Base-by-base conservation (phyloP, 148 eudicot genomes). In the Fallopia convolvulus region DNA sequence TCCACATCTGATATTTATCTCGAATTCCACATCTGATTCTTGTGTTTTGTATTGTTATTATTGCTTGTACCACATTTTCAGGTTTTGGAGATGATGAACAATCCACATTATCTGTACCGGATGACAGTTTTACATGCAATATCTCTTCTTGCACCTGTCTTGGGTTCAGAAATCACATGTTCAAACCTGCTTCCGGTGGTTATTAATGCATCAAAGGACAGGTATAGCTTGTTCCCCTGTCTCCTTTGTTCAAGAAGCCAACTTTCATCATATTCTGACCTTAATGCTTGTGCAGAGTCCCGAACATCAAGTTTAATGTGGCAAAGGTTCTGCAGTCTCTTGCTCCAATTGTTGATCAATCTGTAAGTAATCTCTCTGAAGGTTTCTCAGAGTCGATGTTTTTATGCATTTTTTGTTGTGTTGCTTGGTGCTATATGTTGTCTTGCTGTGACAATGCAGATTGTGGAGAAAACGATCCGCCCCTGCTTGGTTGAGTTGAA, bases 111-210 rank as follows among this genome's bases (percentile, higher is more conserved):
- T 75, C 81, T 95, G 75, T 93, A 95, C 41, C 91, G 99, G 78
- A 95, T 95, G 99, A 95, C 93, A 33, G 86, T 95, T 75, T 88
- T 95, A 72, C 88, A 88, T 71, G 94, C 99, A 49, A 79, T 95
- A 74, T 95, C 99, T 71, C 84, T 95, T 72, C 89, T 95, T 76
- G 99, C 99, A 78, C 98, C 99, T 71, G 97, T 95, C 72, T 86
- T 95, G 94, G 99, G 98, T 78, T 77, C 97, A 14, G 99, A 95
- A 79, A 93, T 95, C 48, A 93, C 99, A 7, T 91, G 97, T 85
- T 86, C 93, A 11, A 91, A 85, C 63, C 82, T 95, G 77, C 85
- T 95, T 77, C 99, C 98, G 3, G 97, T 93, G 36, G 87, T 95
- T 44, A 75, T 87, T 81, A 77, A 82, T 65, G 90, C 93, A 71